Evolutionary conservation across 2,329 filamentous ascomycete species (phyloP), one percentile per base, ranked within the genome.

Genomic region (Penicillium griseofulvum): DNA sequence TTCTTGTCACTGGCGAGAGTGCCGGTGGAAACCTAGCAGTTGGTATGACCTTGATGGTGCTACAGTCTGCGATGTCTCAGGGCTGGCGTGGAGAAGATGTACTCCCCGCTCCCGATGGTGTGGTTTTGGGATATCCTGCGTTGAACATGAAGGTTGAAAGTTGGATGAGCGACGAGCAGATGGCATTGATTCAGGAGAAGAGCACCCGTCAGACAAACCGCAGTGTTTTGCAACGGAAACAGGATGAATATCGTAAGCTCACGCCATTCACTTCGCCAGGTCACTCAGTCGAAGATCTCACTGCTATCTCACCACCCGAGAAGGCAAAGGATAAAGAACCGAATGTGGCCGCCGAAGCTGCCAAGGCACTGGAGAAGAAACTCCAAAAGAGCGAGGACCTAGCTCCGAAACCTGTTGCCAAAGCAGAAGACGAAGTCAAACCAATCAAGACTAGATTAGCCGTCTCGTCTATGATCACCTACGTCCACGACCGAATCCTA

Each of bases 101-200:
- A 2, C 79, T 96, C 6, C 88, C 91, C 0, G 71, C 83, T 0
- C 94, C 94, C 0, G 88, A 89, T 49, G 93, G 91, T 0, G 74
- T 97, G 8, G 81, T 97, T 0, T 80, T 96, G 46, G 86, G 95
- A 55, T 99, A 99, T 67, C 94, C 94, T 0, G 87, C 88, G 0
- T 77, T 99, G 56, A 94, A 97, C 67, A 91, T 97, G 89, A 97
- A 96, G 67, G 97, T 97, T 62, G 91, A 91, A 36, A 97, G 92
- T 72, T 99, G 94, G 94, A 97, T 99, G 92, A 92, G 90, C 0
- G 93, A 97, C 65, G 93, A 97, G 72, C 92, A 99, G 71, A 96
- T 97, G 90, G 86, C 90, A 0, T 77, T 99, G 57, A 96, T 99
- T 60, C 87, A 91, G 61, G 92, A 96, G 60, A 86, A 91, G 11